Evolutionary conservation across 1,139 yeast species (phyloP).

Genomic region (Ashbya aceris): DNA sequence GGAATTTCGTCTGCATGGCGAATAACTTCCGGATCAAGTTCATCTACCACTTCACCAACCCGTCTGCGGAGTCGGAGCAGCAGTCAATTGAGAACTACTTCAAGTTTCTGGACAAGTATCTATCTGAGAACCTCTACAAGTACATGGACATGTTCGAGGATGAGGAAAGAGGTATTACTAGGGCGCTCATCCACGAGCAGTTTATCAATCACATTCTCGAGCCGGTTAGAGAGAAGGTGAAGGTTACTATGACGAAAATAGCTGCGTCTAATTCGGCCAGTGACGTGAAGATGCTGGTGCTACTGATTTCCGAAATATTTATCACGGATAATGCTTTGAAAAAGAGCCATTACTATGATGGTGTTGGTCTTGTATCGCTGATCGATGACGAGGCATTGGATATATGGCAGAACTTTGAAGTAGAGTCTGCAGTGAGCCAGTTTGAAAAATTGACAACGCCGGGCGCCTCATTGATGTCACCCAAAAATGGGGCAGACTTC

Average conservation of each 20-base stretch:
- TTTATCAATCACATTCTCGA: constrained; percentile 30
- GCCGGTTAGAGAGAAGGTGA: constrained; percentile 26
- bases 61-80: constrained; percentile 10
- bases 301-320: constrained; percentile 27
- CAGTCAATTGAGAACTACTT: constrained; percentile 43
- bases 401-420: constrained; percentile 64
- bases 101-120: constrained; percentile 42
- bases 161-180: constrained; percentile 17
- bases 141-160: constrained; percentile 26
- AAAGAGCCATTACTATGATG: constrained; percentile 22
- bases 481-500: constrained; percentile 42
- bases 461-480: constrained; percentile 42
- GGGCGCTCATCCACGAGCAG: constrained; percentile 24
- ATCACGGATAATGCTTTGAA: constrained; percentile 25
- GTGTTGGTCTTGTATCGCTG: constrained; percentile 24
- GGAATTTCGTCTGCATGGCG: constrained; percentile 51
- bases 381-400: constrained; percentile 31
- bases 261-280: constrained; percentile 29
- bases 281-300: constrained; percentile 18
- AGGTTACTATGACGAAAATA: constrained; percentile 30
- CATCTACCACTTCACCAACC: constrained; percentile 59
- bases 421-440: constrained; percentile 45
- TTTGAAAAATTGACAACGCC: constrained; percentile 46
- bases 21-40: constrained; percentile 54
- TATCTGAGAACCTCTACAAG: constrained; percentile 25